Percentiles rank a stretch among this genome's conserved stretches.
Conservation (phyloP, 1,284 basidiomycete species). For the Marasmius sp. region DNA sequence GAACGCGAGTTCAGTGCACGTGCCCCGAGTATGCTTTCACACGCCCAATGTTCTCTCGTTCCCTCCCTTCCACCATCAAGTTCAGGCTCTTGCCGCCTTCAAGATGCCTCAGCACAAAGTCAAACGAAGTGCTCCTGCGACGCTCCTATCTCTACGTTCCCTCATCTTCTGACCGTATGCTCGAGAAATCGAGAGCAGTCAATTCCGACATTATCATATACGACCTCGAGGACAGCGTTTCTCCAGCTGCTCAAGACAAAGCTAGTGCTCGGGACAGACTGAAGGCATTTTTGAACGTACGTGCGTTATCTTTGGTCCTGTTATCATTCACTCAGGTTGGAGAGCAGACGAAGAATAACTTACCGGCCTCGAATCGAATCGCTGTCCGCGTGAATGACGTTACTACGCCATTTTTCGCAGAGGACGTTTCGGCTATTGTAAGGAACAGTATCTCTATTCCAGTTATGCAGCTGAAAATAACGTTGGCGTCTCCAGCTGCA, state of each 20-base stretch:
- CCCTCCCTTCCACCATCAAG: neutral
- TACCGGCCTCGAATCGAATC: conserved; percentile 51
- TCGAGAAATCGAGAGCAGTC: conserved; percentile 69
- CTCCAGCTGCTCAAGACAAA: conserved; percentile 63
- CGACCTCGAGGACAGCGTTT: conserved; percentile 83
- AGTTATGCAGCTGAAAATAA: neutral
- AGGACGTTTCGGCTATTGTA: conserved; percentile 72
- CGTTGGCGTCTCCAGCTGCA: conserved; percentile 35
- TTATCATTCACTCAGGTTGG: conserved; percentile 6
- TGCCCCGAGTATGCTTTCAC: no score
- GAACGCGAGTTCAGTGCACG: no score
- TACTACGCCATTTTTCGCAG: conserved; percentile 68
- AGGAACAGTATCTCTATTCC: conserved; percentile 13
- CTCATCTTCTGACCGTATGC: conserved; percentile 76
- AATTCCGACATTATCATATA: conserved; percentile 79
- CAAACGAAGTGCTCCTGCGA: conserved; percentile 29
- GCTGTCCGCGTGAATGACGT: conserved; percentile 79
- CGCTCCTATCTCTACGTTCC: conserved; percentile 77
- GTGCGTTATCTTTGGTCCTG: conserved; percentile 18
- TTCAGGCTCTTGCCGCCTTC: neutral
- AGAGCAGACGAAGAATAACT: conserved; percentile 25
- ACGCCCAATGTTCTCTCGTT: neutral
- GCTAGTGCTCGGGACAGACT: conserved; percentile 59
- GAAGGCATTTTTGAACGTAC: conserved; percentile 56
- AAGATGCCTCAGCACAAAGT: neutral